Conservation (phyloP, 257 asterid genomes). For the Lycium ferocissimum region DNA sequence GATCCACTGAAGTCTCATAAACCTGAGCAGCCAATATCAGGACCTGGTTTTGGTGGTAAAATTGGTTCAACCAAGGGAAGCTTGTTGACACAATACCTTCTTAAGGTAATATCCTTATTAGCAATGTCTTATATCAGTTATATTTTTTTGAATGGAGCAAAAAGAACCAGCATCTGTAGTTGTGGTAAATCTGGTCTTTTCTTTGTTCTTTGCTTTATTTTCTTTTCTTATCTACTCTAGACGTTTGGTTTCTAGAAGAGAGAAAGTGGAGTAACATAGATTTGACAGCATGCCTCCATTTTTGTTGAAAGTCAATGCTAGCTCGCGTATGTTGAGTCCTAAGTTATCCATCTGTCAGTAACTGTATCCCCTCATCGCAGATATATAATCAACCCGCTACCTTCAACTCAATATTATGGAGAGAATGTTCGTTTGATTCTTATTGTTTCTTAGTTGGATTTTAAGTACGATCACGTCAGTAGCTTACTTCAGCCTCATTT, state of each 20-base stretch:
- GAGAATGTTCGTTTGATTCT: neutral
- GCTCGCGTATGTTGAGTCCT: neutral
- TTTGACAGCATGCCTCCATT: neutral
- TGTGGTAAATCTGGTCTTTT: neutral
- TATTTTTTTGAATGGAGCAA: constrained; percentile 7
- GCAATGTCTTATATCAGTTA: constrained; percentile 7
- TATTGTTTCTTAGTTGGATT: neutral
- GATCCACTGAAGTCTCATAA: constrained; percentile 95
- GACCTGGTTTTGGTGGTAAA: constrained; percentile 98
- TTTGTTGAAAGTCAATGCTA: neutral
- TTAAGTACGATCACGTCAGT: neutral
- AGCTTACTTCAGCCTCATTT: constrained; percentile 1
- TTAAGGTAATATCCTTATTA: constrained; percentile 62
- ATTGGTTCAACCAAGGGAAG: constrained; percentile 93
- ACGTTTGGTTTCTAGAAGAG: constrained; percentile 6
- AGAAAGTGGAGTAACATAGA: neutral
- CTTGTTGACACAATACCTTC: constrained; percentile 90
- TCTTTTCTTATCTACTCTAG: neutral
- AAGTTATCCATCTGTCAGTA: neutral
- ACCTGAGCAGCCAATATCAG: constrained; percentile 92
- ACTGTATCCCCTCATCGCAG: neutral
- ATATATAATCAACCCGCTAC: constrained; percentile 1
- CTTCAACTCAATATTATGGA: neutral
- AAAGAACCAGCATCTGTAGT: neutral
- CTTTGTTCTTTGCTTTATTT: constrained; percentile 24